Evolutionary conservation across 805 yeast species (phyloP).

Genomic region (Candida succiphila): DNA sequence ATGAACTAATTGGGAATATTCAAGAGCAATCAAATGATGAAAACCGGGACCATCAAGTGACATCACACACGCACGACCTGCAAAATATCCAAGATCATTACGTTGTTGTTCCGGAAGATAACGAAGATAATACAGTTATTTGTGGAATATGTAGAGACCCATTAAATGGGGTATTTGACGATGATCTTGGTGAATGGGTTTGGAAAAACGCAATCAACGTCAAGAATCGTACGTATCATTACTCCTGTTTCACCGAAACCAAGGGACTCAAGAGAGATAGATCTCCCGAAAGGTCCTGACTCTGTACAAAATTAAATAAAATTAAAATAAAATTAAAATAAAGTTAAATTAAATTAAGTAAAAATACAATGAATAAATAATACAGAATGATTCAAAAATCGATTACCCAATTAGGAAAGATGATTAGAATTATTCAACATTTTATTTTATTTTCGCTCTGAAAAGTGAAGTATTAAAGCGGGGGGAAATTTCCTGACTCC

Average conservation of each 20-base stretch:
- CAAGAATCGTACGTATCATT: conserved; percentile 46
- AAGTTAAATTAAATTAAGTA: neutral
- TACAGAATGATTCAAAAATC: neutral
- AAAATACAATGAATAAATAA: neutral
- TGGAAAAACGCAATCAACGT: conserved; percentile 58
- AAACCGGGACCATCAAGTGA: conserved; percentile 8
- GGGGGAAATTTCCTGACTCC: too few relatives aligned
- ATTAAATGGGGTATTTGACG: conserved; percentile 56
- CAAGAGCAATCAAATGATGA: conserved; percentile 7
- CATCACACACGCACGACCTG: too few relatives aligned
- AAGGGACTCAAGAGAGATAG: conserved; percentile 17
- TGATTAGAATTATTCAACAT: neutral
- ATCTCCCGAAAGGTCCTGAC: conserved; percentile 14
- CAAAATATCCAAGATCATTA: conserved; percentile 15
- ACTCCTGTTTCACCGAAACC: conserved; percentile 60
- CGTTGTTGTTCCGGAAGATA: conserved; percentile 59
- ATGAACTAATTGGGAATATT: conserved; percentile 30
- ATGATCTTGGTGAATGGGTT: conserved; percentile 72
- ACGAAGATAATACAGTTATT: conserved; percentile 41
- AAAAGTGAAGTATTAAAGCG: too few relatives aligned
- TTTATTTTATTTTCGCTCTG: neutral
- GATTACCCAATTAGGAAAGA: conserved; percentile 1
- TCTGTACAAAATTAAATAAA: too few relatives aligned
- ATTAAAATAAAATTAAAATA: too few relatives aligned
- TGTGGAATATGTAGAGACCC: conserved; percentile 70